Percentiles rank a stretch among this genome's conserved stretches.
Conservation (phyloP, 768 basidiomycete species). For the Xerocomellus amylosporus region DNA sequence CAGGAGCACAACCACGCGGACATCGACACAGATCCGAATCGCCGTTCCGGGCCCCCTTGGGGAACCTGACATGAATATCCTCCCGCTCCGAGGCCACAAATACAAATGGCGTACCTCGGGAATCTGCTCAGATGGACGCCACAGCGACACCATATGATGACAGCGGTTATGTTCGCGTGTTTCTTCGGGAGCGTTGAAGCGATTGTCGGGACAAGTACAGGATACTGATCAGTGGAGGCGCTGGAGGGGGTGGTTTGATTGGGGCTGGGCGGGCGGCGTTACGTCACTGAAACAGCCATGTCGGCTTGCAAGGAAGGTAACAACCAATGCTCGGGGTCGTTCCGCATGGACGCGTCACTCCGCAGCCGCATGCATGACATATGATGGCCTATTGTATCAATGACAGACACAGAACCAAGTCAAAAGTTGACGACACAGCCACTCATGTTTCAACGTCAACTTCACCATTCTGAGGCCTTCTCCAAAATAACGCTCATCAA, state of each 20-base stretch:
- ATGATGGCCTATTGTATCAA: neutral
- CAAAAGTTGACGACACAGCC: constrained; percentile 10
- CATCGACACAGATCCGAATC: too few relatives aligned
- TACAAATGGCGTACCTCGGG: neutral
- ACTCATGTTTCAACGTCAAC: too few relatives aligned
- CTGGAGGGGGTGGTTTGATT: neutral
- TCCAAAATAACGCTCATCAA: constrained; percentile 22
- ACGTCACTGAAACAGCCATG: neutral
- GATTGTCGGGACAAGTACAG: neutral
- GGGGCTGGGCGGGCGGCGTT: neutral
- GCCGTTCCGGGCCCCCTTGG: neutral
- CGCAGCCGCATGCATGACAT: neutral
- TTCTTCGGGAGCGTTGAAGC: neutral
- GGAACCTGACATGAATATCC: neutral
- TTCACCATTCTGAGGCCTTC: too few relatives aligned
- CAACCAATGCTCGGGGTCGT: too few relatives aligned
- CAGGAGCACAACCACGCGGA: neutral
- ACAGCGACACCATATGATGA: neutral
- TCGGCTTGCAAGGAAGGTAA: neutral
- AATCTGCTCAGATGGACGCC: neutral
- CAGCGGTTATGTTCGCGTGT: neutral
- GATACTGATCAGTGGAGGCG: neutral
- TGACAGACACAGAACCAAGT: too few relatives aligned
- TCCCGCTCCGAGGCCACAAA: neutral
- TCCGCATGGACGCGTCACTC: too few relatives aligned